Evolutionary conservation across 73 alveolate genomes (phyloP).

Genomic region (Paramecium primaurelia): DNA sequence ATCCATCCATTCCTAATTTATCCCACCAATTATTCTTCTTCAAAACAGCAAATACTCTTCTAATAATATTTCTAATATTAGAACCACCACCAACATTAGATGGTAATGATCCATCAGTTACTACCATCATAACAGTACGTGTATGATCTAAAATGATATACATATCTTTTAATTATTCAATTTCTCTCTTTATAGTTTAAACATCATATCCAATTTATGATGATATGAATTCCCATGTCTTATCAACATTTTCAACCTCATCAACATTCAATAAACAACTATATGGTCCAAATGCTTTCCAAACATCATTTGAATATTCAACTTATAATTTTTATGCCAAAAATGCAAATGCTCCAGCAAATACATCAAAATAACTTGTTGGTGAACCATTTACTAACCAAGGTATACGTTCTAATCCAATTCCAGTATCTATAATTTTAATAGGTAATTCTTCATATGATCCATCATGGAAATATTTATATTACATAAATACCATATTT

Average conservation of each 20-base stretch:
- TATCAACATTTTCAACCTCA: constrained; percentile 94
- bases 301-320: constrained; percentile 78
- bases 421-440: constrained; percentile 96
- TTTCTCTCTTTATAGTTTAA: constrained; percentile 81
- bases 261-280: constrained; percentile 93
- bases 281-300: constrained; percentile 97
- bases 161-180: constrained; percentile 91
- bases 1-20: constrained; percentile 85
- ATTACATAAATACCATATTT: constrained; percentile 97
- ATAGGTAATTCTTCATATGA: constrained; percentile 92
- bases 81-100: constrained; percentile 99
- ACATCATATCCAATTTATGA: constrained; percentile 82
- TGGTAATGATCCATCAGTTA: constrained; percentile 96
- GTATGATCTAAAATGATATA: constrained; percentile 96
- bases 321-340: constrained; percentile 76
- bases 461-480: constrained; percentile 97
- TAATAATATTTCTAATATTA: constrained; percentile 92
- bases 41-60: constrained; percentile 95
- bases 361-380: constrained; percentile 93
- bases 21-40: constrained; percentile 96
- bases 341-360: constrained; percentile 82
- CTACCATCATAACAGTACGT: constrained; percentile 91
- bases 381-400: constrained; percentile 97
- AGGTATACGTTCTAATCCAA: constrained; percentile 98
- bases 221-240: constrained; percentile 90